Percentiles rank a stretch among this genome's conserved stretches.
These are phyloP conservation scores for Biancaea sappan DNA, from an alignment of 306 rosid species.

Conservation along the genomic window DNA sequence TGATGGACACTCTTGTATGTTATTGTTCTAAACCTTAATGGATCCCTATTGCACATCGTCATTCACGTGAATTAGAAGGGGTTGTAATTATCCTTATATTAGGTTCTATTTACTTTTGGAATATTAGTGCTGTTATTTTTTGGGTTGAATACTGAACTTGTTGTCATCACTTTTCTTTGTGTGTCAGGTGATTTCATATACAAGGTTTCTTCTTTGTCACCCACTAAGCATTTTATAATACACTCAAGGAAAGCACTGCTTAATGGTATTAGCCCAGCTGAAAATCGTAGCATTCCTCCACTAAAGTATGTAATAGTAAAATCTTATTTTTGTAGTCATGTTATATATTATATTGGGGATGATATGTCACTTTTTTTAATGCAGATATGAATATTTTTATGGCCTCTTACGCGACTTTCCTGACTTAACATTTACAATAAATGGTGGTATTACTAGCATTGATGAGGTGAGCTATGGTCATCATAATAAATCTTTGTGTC, in stretches of 20 bases:
- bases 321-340: conserved; percentile 24
- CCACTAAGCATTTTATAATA: conserved; percentile 83
- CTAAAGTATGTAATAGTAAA: conserved; percentile 64
- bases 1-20: conserved; percentile 12
- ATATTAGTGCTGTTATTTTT: conserved; percentile 12
- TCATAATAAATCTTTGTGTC: conserved; percentile 21
- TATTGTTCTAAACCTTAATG: background rate
- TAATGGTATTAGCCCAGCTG: conserved; percentile 95
- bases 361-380: conserved; percentile 25
- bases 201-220: conserved; percentile 93
- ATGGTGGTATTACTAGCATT: conserved; percentile 83
- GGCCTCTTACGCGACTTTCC: conserved; percentile 97
- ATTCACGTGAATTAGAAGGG: conserved; percentile 7
- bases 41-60: conserved; percentile 4
- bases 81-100: background rate
- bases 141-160: conserved; percentile 35
- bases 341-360: conserved; percentile 17
- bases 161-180: conserved; percentile 21
- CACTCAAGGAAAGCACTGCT: conserved; percentile 97
- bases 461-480: conserved; percentile 74
- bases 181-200: conserved; percentile 90
- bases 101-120: conserved; percentile 16
- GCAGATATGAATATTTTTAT: conserved; percentile 90
- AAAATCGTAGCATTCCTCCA: conserved; percentile 93
- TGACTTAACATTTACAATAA: conserved; percentile 90